Percentiles rank a stretch among this genome's conserved stretches.
phyloP scores from a whole-genome alignment of 2,329 filamentous ascomycete species.

The Phaeosphaeria sp. region DNA sequence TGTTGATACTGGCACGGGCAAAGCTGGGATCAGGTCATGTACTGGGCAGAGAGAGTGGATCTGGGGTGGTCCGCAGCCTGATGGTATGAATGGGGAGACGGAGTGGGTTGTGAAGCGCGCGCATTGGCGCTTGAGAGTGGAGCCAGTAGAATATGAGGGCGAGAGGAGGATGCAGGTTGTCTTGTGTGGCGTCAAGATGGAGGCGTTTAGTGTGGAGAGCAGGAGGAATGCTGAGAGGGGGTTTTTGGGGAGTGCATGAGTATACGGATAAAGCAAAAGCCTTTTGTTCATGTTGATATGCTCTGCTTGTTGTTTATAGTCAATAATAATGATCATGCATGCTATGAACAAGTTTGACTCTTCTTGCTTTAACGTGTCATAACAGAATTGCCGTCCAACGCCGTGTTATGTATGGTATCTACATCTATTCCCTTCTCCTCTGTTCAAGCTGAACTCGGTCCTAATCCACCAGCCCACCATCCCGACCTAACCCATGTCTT shows the following conservation, averaged over 20 bases:
- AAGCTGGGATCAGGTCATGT: conserved; percentile 20
- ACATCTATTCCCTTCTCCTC: background rate
- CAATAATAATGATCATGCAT: background rate
- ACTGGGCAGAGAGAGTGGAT: conserved; percentile 17
- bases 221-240: conserved; percentile 68
- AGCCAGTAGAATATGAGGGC: conserved; percentile 50
- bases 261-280: background rate
- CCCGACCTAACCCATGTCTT: conserved; percentile 40
- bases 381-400: background rate
- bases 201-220: conserved; percentile 71
- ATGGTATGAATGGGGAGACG: conserved; percentile 15
- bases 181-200: conserved; percentile 76
- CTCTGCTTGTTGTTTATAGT: background rate
- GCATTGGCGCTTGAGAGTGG: conserved; percentile 62
- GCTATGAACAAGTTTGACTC: background rate
- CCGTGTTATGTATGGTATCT: background rate
- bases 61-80: conserved; percentile 11
- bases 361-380: background rate
- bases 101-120: conserved; percentile 48
- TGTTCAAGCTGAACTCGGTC: conserved; percentile 7
- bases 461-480: conserved; percentile 46
- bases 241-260: conserved; percentile 60
- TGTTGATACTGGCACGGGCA: conserved; percentile 16
- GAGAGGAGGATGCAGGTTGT: conserved; percentile 69
- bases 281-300: background rate